Conservation (phyloP, 371 early-diverging fungal species). For the Polyrhizophydium stewartii region DNA sequence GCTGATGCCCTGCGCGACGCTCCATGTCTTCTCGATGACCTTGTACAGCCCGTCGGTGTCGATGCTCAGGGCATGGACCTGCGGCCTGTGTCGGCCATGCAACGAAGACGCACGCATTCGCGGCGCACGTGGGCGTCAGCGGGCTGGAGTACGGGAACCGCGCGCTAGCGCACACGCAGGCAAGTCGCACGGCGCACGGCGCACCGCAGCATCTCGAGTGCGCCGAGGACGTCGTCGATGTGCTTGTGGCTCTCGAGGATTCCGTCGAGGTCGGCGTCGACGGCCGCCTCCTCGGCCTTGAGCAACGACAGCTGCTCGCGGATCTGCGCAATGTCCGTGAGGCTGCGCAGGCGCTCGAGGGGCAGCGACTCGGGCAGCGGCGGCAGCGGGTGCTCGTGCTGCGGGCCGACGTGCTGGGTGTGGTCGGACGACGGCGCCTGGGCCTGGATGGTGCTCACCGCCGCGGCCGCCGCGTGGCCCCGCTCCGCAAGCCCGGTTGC, state of each 20-base stretch:
- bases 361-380: slow-evolving; percentile 12
- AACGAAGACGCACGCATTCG: not conserved
- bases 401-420: too few relatives aligned
- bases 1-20: slow-evolving; percentile 73
- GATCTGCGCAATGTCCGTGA: slow-evolving; percentile 64
- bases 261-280: slow-evolving; percentile 59
- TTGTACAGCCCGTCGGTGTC: slow-evolving; percentile 54
- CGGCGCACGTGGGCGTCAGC: not conserved
- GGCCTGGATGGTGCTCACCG: not conserved
- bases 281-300: slow-evolving; percentile 61
- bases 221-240: slow-evolving; percentile 40
- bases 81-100: slow-evolving; percentile 44
- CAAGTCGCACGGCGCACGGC: not conserved
- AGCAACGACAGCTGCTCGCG: slow-evolving; percentile 57
- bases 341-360: slow-evolving; percentile 25
- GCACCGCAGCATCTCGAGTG: slow-evolving; percentile 53
- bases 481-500: too few relatives aligned
- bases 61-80: slow-evolving; percentile 44
- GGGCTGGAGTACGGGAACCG: too few relatives aligned
- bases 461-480: not conserved
- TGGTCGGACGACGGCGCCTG: slow-evolving; percentile 2
- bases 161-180: not conserved
- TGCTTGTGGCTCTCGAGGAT: slow-evolving; percentile 39
- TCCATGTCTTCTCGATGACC: slow-evolving; percentile 63
- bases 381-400: not conserved